Conservation (phyloP, 1,139 yeast species). For the Yamadazyma aaseri region DNA sequence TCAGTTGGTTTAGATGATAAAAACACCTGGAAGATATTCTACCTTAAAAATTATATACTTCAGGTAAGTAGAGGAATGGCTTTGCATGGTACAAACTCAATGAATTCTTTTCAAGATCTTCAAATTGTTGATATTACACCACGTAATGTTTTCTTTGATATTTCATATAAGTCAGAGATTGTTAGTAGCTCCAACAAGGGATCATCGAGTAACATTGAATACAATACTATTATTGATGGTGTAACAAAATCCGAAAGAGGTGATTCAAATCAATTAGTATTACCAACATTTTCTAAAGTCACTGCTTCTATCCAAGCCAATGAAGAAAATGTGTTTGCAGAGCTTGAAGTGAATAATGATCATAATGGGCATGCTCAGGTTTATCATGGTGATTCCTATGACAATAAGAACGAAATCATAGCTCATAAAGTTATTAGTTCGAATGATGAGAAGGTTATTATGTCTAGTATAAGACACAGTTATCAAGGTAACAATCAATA, state of each 20-base stretch:
- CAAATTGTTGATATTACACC: constrained; percentile 37
- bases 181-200: constrained; percentile 15
- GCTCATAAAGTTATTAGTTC: constrained; percentile 36
- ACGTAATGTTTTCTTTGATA: constrained; percentile 66
- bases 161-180: constrained; percentile 48
- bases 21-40: constrained; percentile 82
- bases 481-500: constrained; percentile 68
- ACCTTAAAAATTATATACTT: constrained; percentile 64
- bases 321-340: constrained; percentile 64
- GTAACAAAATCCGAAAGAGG: constrained; percentile 11
- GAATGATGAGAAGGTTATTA: constrained; percentile 34
- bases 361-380: constrained; percentile 10
- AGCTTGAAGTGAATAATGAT: constrained; percentile 39
- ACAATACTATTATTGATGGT: constrained; percentile 2
- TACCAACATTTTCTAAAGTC: constrained; percentile 34
- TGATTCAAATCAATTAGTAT: constrained; percentile 24
- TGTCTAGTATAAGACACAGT: constrained; percentile 48
- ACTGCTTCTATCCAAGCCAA: constrained; percentile 56
- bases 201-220: constrained; percentile 9
- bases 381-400: constrained; percentile 12
- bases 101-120: constrained; percentile 13
- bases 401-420: constrained; percentile 8
- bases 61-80: constrained; percentile 46
- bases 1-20: constrained; percentile 67
- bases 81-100: constrained; percentile 3